A percentile compares a stretch with the other conserved stretches of the same genome.
Evolutionary conservation across 495 filamentous ascomycete species (phyloP).

Genomic region (Annulohypoxylon moriforme): DNA sequence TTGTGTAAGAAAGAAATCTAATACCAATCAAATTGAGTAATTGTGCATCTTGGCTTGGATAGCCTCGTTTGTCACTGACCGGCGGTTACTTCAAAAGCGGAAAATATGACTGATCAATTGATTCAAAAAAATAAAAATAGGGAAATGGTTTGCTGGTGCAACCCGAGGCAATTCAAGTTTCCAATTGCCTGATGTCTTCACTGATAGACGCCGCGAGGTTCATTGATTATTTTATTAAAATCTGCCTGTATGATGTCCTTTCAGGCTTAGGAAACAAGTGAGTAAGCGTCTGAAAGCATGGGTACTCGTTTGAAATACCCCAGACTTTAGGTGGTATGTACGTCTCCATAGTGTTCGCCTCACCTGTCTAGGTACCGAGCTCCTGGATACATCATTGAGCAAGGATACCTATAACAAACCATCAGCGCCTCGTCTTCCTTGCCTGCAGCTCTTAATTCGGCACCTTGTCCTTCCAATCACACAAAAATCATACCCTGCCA

Average conservation of each 20-base stretch:
- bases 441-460: background rate
- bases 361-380: background rate
- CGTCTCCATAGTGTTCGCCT: constrained; percentile 17
- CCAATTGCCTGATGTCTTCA: background rate
- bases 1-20: background rate
- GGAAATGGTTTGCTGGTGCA: too few species aligned
- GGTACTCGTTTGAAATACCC: background rate
- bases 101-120: background rate
- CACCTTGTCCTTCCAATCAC: background rate
- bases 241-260: background rate
- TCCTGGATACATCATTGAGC: constrained; percentile 13
- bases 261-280: background rate
- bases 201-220: background rate
- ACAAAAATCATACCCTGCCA: constrained; percentile 23
- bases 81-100: too few species aligned
- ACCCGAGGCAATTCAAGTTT: background rate
- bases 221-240: constrained; percentile 11
- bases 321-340: background rate
- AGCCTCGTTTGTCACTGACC: too few species aligned
- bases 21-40: background rate
- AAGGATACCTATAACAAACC: constrained; percentile 15
- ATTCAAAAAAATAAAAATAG: too few species aligned
- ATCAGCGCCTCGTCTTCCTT: constrained; percentile 11
- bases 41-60: too few species aligned
- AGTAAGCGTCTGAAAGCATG: background rate